These are phyloP conservation scores for Evansstolkia leycettana DNA, from an alignment of 495 filamentous ascomycete species.

Conservation along the genomic window DNA sequence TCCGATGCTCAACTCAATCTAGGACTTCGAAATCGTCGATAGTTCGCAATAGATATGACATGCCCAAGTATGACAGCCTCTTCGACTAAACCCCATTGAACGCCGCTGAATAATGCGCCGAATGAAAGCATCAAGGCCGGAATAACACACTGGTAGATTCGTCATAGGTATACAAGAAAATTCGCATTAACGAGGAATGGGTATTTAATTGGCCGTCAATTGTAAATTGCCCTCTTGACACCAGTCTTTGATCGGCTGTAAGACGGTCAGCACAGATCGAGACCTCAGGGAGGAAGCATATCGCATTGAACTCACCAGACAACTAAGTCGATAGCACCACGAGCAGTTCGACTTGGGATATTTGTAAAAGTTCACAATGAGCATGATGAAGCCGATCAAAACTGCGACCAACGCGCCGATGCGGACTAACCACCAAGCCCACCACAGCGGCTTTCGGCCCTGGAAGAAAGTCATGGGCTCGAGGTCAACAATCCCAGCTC, in stretches of 20 bases:
- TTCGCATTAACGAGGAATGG: too few species aligned
- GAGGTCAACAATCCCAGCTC: conserved; percentile 14
- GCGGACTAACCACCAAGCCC: conserved; percentile 91
- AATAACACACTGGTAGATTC: too few species aligned
- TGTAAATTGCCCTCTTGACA: conserved; percentile 52
- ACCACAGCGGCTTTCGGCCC: conserved; percentile 85
- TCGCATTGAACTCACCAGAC: conserved; percentile 55
- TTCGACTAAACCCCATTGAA: too few species aligned
- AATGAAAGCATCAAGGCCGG: too few species aligned
- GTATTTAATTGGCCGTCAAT: neutral
- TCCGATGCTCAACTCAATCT: too few species aligned
- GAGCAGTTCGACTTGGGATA: conserved; percentile 55
- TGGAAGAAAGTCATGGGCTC: conserved; percentile 73
- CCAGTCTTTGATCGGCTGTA: conserved; percentile 64
- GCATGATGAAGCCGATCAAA: conserved; percentile 67
- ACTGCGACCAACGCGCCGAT: conserved; percentile 67
- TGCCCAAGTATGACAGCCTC: too few species aligned
- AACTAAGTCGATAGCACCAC: conserved; percentile 93
- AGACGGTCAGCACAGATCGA: conserved; percentile 14
- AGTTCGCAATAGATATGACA: too few species aligned
- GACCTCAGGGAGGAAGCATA: conserved; percentile 1
- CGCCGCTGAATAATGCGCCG: too few species aligned
- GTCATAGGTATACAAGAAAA: too few species aligned
- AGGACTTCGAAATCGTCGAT: too few species aligned
- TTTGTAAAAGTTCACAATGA: conserved; percentile 84